phyloP scores from a whole-genome alignment of 2,329 filamentous ascomycete species.

The Phyllosticta citrichinensis region DNA sequence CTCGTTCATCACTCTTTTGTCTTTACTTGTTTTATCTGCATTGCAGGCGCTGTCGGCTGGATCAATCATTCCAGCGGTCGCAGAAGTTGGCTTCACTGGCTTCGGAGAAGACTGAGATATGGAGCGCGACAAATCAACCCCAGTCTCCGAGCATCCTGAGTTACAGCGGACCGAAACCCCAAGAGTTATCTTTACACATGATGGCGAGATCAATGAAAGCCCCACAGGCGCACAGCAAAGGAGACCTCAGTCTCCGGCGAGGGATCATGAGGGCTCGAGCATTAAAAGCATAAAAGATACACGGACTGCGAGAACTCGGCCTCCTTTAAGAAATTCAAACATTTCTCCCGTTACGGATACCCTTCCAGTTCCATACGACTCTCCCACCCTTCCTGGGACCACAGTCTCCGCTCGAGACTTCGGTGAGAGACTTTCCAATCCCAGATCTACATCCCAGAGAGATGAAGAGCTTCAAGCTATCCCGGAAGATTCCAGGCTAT shows the following conservation, averaged over 20 bases:
- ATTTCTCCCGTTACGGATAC: background rate
- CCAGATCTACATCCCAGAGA: background rate
- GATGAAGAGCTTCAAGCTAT: background rate
- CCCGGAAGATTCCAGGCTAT: background rate
- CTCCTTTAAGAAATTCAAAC: background rate
- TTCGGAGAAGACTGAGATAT: background rate
- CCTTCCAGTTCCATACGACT: background rate
- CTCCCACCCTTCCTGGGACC: background rate
- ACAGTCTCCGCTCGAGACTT: background rate
- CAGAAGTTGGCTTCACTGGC: no score
- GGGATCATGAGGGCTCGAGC: no score
- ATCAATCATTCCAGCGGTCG: no score
- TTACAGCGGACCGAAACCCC: background rate
- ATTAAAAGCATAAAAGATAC: no score
- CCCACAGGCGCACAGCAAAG: no score
- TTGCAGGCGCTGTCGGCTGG: no score
- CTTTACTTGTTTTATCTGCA: background rate
- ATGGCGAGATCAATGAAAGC: background rate
- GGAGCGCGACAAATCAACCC: background rate
- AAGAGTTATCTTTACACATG: background rate
- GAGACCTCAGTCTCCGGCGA: no score
- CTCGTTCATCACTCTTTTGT: background rate
- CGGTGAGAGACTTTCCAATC: background rate
- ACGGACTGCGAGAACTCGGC: background rate
- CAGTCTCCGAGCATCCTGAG: background rate